phyloP scores from a whole-genome alignment of 148 eudicot genomes.

The Rhododendron williamsianum region DNA sequence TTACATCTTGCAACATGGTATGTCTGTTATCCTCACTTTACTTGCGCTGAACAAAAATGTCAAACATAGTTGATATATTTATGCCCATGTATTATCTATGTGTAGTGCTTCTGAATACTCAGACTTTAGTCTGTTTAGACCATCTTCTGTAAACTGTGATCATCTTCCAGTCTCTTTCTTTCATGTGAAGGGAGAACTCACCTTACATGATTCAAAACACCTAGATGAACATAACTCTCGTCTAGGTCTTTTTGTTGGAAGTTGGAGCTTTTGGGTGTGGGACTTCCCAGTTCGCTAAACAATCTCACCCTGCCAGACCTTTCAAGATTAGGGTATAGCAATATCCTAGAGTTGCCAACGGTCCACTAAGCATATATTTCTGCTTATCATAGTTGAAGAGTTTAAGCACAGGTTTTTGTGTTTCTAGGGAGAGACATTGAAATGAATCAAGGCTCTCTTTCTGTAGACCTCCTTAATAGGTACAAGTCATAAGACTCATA shows the following conservation, averaged over 20 bases:
- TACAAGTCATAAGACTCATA: background rate
- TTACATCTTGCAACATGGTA: slow-evolving; percentile 94
- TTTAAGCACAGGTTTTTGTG: background rate
- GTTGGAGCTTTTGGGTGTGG: background rate
- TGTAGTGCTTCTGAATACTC: background rate
- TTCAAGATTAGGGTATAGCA: background rate
- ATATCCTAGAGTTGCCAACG: background rate
- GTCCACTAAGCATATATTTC: background rate
- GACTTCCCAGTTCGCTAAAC: background rate
- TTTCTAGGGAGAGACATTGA: background rate
- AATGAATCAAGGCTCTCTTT: background rate
- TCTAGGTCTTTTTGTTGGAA: background rate
- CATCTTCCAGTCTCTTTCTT: background rate
- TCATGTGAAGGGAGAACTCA: background rate
- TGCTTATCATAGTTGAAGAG: background rate
- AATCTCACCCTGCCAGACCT: background rate
- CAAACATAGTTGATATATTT: background rate
- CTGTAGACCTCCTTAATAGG: background rate
- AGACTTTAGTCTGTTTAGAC: background rate
- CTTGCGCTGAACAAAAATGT: background rate
- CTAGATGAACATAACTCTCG: background rate
- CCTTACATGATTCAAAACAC: background rate
- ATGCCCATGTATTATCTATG: background rate
- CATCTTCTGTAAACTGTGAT: background rate
- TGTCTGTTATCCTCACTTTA: slow-evolving; percentile 13